These are phyloP conservation scores for Fusarium heterosporum DNA, from an alignment of 2,329 filamentous ascomycete species.

Conservation along the genomic window DNA sequence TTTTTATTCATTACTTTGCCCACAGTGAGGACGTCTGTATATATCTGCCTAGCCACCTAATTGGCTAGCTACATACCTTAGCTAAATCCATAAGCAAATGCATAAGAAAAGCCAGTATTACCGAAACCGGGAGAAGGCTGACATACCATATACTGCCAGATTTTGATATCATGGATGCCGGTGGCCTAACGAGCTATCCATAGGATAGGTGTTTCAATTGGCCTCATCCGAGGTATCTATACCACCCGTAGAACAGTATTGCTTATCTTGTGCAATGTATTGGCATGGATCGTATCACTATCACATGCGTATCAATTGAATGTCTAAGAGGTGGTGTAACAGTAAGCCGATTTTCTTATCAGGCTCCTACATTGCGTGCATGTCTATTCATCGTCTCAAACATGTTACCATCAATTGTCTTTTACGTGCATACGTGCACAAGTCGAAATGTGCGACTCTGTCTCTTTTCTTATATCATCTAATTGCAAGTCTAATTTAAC, in stretches of 20 bases:
- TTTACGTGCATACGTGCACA: background rate
- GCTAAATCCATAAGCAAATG: too few species aligned
- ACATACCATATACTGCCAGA: background rate
- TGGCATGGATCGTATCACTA: background rate
- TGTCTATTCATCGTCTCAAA: background rate
- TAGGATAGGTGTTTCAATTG: background rate
- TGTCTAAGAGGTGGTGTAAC: background rate
- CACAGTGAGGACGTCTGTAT: too few species aligned
- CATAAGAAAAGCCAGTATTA: background rate
- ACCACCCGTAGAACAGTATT: too few species aligned
- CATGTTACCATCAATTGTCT: background rate
- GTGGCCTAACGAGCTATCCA: background rate
- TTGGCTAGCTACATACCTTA: too few species aligned
- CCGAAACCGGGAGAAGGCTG: background rate
- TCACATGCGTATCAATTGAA: background rate
- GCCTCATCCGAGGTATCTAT: too few species aligned
- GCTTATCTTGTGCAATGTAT: too few species aligned
- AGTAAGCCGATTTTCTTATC: background rate
- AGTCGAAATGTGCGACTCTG: background rate
- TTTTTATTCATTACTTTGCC: too few species aligned
- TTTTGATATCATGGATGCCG: too few species aligned
- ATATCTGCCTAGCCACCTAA: too few species aligned
- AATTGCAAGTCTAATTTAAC: constrained; percentile 29
- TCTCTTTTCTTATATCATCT: constrained; percentile 24
- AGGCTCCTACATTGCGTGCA: background rate